Base-by-base conservation (phyloP, 768 basidiomycete species). In the Chiua virens region DNA sequence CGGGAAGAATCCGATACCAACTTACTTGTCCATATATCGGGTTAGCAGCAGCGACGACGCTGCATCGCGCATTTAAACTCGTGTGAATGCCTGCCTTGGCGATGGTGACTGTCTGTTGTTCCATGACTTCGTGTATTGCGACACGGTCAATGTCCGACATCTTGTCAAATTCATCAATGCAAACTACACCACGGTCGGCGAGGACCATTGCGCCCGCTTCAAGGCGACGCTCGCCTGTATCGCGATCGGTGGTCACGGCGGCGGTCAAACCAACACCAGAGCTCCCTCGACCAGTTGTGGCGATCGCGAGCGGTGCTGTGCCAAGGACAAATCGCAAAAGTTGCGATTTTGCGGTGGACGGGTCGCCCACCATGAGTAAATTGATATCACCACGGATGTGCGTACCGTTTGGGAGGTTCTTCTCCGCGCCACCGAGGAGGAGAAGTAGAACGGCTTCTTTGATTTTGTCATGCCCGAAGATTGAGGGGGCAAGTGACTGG, bases 51-150 rank as follows among this genome's bases (percentile, higher is more conserved):
- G 97, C 97, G 44, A 99, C 85, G 41, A 99, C 97, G 59, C 92
- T 96, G 68, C 97, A 98, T 37, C 97, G 83, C 5, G 97, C 97
- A 70, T 99, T 99, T 61, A 99, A 78, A 67, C 89, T 94, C 0
- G 97, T 99, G 66, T 98, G 97, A 58, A 99, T 99, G 51, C 97
- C 97, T 13, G 97, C 97, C 65, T 99, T 99, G 42, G 97, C 97
- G 57, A 99, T 99, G 9, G 97, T 98, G 42, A 99, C 96, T 0
- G 97, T 99, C 67, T 99, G 97, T 70, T 98, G 96, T 68, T 98
- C 97, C 97, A 99, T 99, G 65, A 98, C 97, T 82, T 99, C 97
- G 73, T 99, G 97, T 62, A 99, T 99, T 30, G 97, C 96, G 18
- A 98, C 96, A 58, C 97, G 85, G 74, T 99, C 97, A 58, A 98